phyloP scores from a whole-genome alignment of 1,284 basidiomycete genomes.

The Pisolithus thermaeus region DNA sequence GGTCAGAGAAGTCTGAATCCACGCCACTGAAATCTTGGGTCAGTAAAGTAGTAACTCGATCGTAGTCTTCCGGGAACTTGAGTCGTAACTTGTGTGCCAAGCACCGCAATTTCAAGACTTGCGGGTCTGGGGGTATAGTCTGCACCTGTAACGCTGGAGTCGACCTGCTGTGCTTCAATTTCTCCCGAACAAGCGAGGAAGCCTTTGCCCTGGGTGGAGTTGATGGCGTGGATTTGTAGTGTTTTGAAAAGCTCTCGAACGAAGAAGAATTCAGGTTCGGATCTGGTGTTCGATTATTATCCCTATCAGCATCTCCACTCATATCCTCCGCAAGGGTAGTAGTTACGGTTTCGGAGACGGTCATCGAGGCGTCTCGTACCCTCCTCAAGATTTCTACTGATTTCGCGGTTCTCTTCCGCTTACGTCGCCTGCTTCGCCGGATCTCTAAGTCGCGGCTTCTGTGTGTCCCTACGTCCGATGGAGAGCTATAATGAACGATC shows the following conservation, averaged over 20 bases:
- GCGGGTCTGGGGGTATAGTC: constrained; percentile 41
- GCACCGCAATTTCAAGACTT: constrained; percentile 45
- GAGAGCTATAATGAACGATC: constrained; percentile 27
- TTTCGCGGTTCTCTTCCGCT: constrained; percentile 38
- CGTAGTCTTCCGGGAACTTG: constrained; percentile 51
- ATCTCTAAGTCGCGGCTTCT: constrained; percentile 29
- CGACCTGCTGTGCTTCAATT: constrained; percentile 39
- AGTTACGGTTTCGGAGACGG: constrained; percentile 19
- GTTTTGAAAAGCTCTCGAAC: constrained; percentile 18
- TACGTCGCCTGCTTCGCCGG: constrained; percentile 40
- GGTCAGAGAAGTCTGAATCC: constrained; percentile 34
- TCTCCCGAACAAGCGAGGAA: constrained; percentile 15
- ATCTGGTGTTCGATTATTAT: constrained; percentile 15
- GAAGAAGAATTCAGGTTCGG: constrained; percentile 30
- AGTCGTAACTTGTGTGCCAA: constrained; percentile 52
- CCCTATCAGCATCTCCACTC: constrained; percentile 24
- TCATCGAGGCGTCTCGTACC: constrained; percentile 15
- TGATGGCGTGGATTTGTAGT: constrained; percentile 35
- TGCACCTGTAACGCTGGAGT: constrained; percentile 35
- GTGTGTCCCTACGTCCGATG: constrained; percentile 34
- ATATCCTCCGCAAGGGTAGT: constrained; percentile 12
- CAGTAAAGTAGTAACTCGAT: constrained; percentile 41
- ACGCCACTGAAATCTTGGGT: constrained; percentile 34
- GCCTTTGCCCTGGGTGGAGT: constrained; percentile 25
- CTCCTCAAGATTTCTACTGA: constrained; percentile 24